Percentiles rank a stretch among this genome's conserved stretches.
Conservation (phyloP, 2,329 filamentous ascomycete species). For the Cladosporium austrohemisphaericum region DNA sequence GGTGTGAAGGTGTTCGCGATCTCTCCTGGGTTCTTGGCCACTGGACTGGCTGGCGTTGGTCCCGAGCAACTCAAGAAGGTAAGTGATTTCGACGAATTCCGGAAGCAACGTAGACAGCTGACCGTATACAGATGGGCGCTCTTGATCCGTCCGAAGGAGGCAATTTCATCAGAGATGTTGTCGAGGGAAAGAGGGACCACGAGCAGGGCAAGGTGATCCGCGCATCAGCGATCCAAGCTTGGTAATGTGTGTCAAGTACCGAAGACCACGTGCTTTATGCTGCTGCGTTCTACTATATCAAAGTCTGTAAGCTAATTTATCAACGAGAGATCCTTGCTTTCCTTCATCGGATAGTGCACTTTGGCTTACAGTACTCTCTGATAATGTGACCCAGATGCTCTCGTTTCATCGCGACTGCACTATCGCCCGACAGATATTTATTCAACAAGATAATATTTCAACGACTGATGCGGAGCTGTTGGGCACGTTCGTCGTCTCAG, state of each 20-base stretch:
- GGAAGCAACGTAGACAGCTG: neutral
- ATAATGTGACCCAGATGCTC: too few species aligned
- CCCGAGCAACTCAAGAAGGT: constrained; percentile 31
- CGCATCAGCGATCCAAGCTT: constrained; percentile 36
- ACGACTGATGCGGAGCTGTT: too few species aligned
- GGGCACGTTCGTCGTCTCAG: too few species aligned
- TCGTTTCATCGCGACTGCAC: too few species aligned
- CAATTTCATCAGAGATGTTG: constrained; percentile 36
- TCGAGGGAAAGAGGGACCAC: constrained; percentile 39
- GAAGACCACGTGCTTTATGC: too few species aligned
- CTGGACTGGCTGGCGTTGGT: constrained; percentile 37
- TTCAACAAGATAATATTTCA: too few species aligned
- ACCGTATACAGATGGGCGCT: constrained; percentile 37
- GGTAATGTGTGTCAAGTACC: constrained; percentile 26
- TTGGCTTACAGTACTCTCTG: too few species aligned
- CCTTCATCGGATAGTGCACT: too few species aligned
- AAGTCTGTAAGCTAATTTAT: too few species aligned
- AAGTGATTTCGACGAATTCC: neutral
- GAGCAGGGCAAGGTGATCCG: constrained; percentile 38
- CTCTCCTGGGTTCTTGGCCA: constrained; percentile 47
- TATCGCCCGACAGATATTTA: too few species aligned
- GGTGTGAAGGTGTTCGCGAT: constrained; percentile 48
- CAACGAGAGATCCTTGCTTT: too few species aligned
- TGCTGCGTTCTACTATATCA: too few species aligned
- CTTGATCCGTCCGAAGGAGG: constrained; percentile 36